Conservation (phyloP, 164 flowering plant genomes). For the Protea cynaroides region DNA sequence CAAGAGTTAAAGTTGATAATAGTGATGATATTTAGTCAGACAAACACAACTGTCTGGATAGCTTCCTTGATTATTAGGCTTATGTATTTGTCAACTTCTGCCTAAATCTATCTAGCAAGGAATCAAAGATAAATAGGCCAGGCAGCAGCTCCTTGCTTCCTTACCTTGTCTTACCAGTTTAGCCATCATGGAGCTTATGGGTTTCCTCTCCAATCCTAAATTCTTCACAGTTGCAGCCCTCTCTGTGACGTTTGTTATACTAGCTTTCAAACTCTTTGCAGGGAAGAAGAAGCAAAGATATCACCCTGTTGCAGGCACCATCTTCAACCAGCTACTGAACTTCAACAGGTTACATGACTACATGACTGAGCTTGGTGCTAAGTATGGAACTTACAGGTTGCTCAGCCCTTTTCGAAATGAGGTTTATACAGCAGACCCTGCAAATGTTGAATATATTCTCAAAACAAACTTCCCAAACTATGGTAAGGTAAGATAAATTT, state of each 20-base stretch:
- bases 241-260: not conserved
- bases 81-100: too few relatives aligned
- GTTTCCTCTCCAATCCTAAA: not conserved
- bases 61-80: too few relatives aligned
- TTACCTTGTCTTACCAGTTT: not conserved
- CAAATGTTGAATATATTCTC: slow-evolving; percentile 55
- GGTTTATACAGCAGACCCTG: slow-evolving; percentile 48
- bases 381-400: slow-evolving; percentile 45
- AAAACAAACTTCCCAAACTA: slow-evolving; percentile 52
- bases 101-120: too few relatives aligned
- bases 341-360: slow-evolving; percentile 48
- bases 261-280: not conserved
- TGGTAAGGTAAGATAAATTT: slow-evolving; percentile 37
- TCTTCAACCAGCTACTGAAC: slow-evolving; percentile 42
- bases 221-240: not conserved
- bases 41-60: too few relatives aligned
- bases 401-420: slow-evolving; percentile 32
- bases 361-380: slow-evolving; percentile 44
- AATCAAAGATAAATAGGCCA: too few relatives aligned
- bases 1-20: too few relatives aligned
- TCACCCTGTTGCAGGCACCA: slow-evolving; percentile 53
- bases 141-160: too few relatives aligned
- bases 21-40: too few relatives aligned
- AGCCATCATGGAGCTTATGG: not conserved
- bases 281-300: slow-evolving; percentile 21